These are phyloP conservation scores for Rhodamnia argentea DNA, from an alignment of 345 rosid species.

Conservation along the genomic window DNA sequence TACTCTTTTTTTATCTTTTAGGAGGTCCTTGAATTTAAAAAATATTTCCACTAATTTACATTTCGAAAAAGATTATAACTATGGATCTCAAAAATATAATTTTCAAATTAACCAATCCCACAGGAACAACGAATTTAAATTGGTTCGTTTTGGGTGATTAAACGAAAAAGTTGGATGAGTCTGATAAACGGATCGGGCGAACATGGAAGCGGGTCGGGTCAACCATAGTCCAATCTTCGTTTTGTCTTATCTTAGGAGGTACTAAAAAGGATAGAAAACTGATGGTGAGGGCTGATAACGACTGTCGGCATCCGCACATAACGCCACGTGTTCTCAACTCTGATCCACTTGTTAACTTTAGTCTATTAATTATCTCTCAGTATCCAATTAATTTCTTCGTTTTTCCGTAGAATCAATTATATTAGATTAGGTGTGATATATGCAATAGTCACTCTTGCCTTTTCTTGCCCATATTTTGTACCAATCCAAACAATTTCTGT, in stretches of 20 bases:
- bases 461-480: not conserved
- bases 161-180: not conserved
- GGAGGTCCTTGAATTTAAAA: too few species aligned
- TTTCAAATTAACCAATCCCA: too few species aligned
- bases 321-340: not conserved
- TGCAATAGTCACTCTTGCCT: not conserved
- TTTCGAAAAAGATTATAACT: too few species aligned
- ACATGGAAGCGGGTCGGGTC: not conserved
- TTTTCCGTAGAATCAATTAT: not conserved
- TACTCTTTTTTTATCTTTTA: too few species aligned
- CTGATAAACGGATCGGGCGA: not conserved
- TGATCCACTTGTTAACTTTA: not conserved
- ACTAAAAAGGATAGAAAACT: not conserved
- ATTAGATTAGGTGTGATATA: not conserved
- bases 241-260: not conserved
- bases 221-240: not conserved
- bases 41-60: too few species aligned
- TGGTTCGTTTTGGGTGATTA: too few species aligned
- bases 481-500: not conserved
- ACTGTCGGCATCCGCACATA: conserved; percentile 18
- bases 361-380: not conserved
- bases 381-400: not conserved
- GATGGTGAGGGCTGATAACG: conserved; percentile 3
- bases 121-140: too few species aligned
- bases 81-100: too few species aligned